Evolutionary conservation across 352 stramenopile species (phyloP), one percentile per base, ranked within the genome.

Genomic region (Blastocystis sp.): DNA sequence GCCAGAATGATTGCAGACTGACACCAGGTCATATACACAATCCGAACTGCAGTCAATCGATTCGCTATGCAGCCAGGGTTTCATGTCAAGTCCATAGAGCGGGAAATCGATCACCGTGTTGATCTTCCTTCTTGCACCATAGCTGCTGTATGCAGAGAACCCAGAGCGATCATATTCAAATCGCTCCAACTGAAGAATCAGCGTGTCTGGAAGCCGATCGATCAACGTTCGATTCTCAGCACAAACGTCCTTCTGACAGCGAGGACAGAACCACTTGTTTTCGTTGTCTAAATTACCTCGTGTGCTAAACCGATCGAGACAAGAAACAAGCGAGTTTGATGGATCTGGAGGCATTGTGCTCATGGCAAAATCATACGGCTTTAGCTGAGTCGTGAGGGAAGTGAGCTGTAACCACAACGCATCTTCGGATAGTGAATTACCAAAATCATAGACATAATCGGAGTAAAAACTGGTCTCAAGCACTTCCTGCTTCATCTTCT

Each of bases 181-280:
- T 7, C 76, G 76, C 34, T 88, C 64, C 53, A 88, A 47, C 53
- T 88, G 76, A 5, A 88, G 50, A 34, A 73, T n/a, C 43, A 88
- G 76, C 20, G 50, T 41, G 9, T 78, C 50, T 1, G 76, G 76
- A 34, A 88, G 47, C 30, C 53, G 55, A 43, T 76, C 59, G 8
- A 88, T 47, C 34, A 34, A 43, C 13, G 76, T 88, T 59, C 24
- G 34, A 45, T 68, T 76, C 64, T 78, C 50, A 11, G 76, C 76
- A 20, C 47, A 81, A 0, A 88, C 62, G 2, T 88, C 45, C 13
- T 30, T 47, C 53, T 78, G 30, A 26, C 76, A 88, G 26, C 62
- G 34, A 13, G 45, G 45, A 43, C 76, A 88, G 43, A 54, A 88
- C 76, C 76, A 81, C n/a, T 81, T 81, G 24, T 81, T 81, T 18